A percentile compares a stretch with the other conserved stretches of the same genome.
Evolutionary conservation across 2,329 filamentous ascomycete species (phyloP).

Genomic region (Diaporthe vaccinii): DNA sequence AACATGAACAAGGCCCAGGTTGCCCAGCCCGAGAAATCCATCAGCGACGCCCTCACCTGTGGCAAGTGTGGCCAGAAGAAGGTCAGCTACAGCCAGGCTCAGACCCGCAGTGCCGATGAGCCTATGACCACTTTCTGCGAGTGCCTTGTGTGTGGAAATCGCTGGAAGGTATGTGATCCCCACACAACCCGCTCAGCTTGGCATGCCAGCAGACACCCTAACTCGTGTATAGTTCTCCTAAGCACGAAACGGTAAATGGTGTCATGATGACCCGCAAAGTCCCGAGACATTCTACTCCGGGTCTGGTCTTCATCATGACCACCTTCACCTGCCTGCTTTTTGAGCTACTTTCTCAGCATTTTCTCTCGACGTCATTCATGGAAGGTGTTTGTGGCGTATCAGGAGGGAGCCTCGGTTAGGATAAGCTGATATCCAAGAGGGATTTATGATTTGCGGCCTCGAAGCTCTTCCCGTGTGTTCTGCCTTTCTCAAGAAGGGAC

Average conservation of each 20-base stretch:
- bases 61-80: conserved; percentile 93
- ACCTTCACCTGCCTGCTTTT: conserved; percentile 3
- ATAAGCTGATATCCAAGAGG: conserved; percentile 37
- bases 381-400: conserved; percentile 40
- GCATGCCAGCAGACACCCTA: conserved; percentile 28
- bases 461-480: not conserved
- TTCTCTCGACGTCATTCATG: conserved; percentile 20
- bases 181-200: conserved; percentile 45
- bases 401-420: conserved; percentile 33
- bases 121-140: conserved; percentile 86
- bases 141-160: conserved; percentile 77
- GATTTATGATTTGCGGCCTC: conserved; percentile 30
- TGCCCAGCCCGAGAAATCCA: conserved; percentile 89
- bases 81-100: conserved; percentile 95
- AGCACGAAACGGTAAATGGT: conserved; percentile 4
- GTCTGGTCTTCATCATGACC: not conserved
- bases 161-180: conserved; percentile 74
- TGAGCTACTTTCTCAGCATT: conserved; percentile 13
- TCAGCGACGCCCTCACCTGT: conserved; percentile 89
- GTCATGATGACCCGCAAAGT: not conserved
- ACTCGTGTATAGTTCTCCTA: conserved; percentile 48
- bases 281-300: not conserved
- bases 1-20: conserved; percentile 99
- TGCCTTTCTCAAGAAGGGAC: not conserved
- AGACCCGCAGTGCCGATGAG: conserved; percentile 96